These are phyloP conservation scores for Trypanosoma avium DNA, from an alignment of 208 protist species.

Conservation along the genomic window DNA sequence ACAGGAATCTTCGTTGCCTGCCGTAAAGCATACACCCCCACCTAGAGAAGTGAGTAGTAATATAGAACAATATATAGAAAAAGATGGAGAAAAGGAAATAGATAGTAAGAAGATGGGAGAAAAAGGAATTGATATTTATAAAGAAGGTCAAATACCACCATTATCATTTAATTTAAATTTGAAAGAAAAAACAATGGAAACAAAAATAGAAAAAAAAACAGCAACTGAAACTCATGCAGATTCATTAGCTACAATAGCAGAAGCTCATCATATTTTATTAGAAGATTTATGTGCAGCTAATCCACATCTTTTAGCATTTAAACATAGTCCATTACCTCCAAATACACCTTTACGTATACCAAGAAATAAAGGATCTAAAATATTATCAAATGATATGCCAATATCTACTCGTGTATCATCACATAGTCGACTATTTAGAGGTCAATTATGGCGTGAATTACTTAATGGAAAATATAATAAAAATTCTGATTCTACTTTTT, in stretches of 20 bases:
- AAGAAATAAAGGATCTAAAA: neutral
- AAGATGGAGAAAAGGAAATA: neutral
- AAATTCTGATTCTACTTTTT: neutral
- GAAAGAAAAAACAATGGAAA: neutral
- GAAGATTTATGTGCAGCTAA: neutral
- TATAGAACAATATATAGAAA: neutral
- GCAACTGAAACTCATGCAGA: neutral
- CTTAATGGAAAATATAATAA: slow-evolving; percentile 1
- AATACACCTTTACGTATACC: slow-evolving; percentile 9
- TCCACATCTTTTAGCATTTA: slow-evolving; percentile 1
- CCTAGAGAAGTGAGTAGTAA: no score
- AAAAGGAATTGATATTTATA: no score
- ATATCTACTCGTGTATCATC: slow-evolving; percentile 2
- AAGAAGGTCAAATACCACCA: no score
- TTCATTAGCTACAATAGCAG: slow-evolving; percentile 8
- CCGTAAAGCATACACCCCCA: no score
- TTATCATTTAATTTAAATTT: neutral
- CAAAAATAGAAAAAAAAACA: neutral
- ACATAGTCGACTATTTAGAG: slow-evolving; percentile 13
- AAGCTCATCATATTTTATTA: neutral
- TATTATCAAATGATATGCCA: neutral
- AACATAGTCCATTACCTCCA: slow-evolving; percentile 2
- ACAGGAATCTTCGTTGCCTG: no score
- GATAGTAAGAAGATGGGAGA: neutral
- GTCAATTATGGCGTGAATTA: slow-evolving; percentile 20